phyloP scores from a whole-genome alignment of 139 green algal species.

The Chlorella sp. region DNA sequence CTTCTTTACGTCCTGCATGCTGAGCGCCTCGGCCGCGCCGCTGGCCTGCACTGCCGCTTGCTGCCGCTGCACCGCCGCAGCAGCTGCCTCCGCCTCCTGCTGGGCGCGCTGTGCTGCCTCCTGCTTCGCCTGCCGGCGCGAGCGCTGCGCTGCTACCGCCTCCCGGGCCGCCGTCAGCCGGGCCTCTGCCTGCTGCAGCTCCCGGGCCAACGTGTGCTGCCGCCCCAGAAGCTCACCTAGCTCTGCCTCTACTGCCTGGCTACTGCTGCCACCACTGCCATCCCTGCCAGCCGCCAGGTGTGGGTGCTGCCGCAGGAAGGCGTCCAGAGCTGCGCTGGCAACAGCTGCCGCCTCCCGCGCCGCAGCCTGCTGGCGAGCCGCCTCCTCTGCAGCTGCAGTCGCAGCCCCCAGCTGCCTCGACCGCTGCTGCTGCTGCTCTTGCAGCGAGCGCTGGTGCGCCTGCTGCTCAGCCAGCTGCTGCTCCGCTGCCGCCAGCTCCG shows the following conservation, averaged over 20 bases:
- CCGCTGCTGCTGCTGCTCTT: conserved; percentile 24
- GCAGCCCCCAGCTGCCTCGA: background rate
- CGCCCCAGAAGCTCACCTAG: background rate
- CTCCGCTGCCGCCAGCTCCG: background rate
- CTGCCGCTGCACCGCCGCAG: background rate
- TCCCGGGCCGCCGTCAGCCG: background rate
- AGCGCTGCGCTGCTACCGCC: conserved; percentile 2
- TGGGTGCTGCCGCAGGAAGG: background rate
- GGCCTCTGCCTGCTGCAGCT: background rate
- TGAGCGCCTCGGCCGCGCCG: background rate
- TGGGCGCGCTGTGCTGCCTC: background rate
- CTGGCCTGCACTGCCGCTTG: background rate
- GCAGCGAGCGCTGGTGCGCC: background rate
- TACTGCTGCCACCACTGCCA: background rate
- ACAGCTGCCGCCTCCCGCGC: background rate
- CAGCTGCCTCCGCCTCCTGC: background rate
- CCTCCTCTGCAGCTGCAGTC: background rate
- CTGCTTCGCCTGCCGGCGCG: background rate
- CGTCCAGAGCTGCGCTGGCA: background rate
- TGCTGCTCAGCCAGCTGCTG: conserved; percentile 6
- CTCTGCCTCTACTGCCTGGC: background rate
- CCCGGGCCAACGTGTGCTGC: background rate
- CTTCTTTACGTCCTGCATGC: background rate
- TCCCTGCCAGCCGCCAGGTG: background rate
- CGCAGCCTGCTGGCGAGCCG: background rate